Evolutionary conservation across 2,329 filamentous ascomycete species (phyloP), one percentile per base, ranked within the genome.

Genomic region (Aspergillus pseudoglaucus): DNA sequence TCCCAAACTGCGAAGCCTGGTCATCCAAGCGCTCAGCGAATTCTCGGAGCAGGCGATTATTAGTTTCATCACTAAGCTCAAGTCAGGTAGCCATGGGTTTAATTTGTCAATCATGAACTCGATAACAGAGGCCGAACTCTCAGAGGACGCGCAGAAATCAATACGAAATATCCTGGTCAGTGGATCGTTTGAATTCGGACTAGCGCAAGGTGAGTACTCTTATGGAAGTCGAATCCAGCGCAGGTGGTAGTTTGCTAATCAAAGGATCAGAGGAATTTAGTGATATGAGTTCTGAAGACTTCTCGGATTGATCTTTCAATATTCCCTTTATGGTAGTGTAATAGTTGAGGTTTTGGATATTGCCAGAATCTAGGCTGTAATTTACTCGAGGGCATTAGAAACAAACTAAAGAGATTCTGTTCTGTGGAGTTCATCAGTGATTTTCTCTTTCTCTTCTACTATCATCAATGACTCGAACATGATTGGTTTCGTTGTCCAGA

Each of bases 11-110:
- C 54, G 54, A 20, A 53, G 53, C 27, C 56, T 69, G 17, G 55
- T 53, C 6, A 56, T 69, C 25, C 60, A 63, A 45, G 65, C 61
- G 18, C 47, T 59, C 43, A 66, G 60, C n/a, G 55, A 62, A n/a
- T 68, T 69, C 47, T 61, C 56, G 17, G 52, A 55, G 3, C 49
- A 59, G 27, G 60, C 55, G 10, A 63, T 68, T 17, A 49, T 67
- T 35, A 56, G 62, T 22, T 68, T 66, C 44, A 57, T 67, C 33
- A 39, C 49, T 4, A 53, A 54, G 5, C 54, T 66, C 5, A 59
- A 63, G 32, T 53, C 59, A 0, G 54, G 52, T 1, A 66, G 67
- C 40, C 52, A 45, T 17, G 64, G 65, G 2, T 60, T 68, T 45
- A 55, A 53, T 18, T 30, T 68, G 25, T 59, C 57, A 1, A 57